These are phyloP conservation scores for Cryomyces antarcticus DNA, from an alignment of 495 filamentous ascomycete species.

Conservation along the genomic window DNA sequence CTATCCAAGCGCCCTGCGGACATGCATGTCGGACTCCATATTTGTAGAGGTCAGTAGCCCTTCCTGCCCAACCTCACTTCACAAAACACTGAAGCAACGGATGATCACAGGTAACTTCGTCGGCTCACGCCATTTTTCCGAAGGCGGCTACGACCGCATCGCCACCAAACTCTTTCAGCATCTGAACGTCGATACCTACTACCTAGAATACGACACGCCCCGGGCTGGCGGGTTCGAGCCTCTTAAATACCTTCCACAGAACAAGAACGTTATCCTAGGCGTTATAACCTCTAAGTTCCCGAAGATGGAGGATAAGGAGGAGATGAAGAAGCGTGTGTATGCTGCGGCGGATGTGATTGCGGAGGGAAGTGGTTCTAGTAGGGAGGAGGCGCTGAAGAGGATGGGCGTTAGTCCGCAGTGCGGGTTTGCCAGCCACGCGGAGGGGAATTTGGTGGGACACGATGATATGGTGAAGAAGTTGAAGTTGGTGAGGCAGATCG, in stretches of 20 bases:
- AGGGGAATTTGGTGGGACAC: conserved; percentile 37
- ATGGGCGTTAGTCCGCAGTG: conserved; percentile 48
- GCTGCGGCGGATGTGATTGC: conserved; percentile 40
- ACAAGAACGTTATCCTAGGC: conserved; percentile 46
- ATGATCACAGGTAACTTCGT: conserved; percentile 31
- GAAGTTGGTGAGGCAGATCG: conserved; percentile 26
- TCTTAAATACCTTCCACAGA: conserved; percentile 36
- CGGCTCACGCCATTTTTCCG: conserved; percentile 34
- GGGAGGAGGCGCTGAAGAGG: conserved; percentile 32
- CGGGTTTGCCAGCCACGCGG: conserved; percentile 44
- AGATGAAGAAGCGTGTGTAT: conserved; percentile 34
- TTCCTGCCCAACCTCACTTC: background rate
- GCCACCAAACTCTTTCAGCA: conserved; percentile 43
- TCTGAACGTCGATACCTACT: conserved; percentile 45
- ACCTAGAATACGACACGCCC: conserved; percentile 48
- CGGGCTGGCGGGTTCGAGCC: conserved; percentile 47
- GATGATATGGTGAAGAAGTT: conserved; percentile 39
- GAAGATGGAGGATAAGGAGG: conserved; percentile 38
- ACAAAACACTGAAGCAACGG: background rate
- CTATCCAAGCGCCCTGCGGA: conserved; percentile 33
- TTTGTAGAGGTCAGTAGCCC: conserved; percentile 22
- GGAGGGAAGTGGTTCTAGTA: conserved; percentile 22
- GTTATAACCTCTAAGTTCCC: conserved; percentile 47
- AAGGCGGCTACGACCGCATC: conserved; percentile 48
- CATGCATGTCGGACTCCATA: conserved; percentile 44